Percentiles rank a stretch among this genome's conserved stretches.
Conservation (phyloP, 2,329 filamentous ascomycete species). For the Triangularia verruculosa region DNA sequence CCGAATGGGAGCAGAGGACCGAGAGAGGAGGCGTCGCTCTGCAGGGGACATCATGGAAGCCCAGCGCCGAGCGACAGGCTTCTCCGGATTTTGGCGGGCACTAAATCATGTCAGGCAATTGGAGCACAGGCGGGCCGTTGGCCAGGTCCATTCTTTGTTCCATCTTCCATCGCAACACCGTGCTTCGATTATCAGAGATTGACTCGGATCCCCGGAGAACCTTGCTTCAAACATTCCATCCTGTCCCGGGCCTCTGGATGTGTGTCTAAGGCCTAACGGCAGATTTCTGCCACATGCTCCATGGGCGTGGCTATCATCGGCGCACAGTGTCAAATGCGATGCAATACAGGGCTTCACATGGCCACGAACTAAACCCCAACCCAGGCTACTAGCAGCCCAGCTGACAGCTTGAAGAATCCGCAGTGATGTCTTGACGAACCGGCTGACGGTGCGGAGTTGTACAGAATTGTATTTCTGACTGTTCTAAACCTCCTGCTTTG, state of each 20-base stretch:
- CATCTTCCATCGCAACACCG: background rate
- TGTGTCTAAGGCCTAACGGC: background rate
- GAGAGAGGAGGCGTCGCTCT: background rate
- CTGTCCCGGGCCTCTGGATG: background rate
- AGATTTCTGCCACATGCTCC: background rate
- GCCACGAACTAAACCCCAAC: background rate
- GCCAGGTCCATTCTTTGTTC: conserved; percentile 1
- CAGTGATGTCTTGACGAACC: background rate
- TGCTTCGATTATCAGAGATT: background rate
- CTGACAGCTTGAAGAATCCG: background rate
- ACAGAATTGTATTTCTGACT: background rate
- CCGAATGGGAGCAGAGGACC: background rate
- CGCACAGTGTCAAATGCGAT: background rate
- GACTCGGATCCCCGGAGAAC: background rate
- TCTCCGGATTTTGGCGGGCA: conserved; percentile 14
- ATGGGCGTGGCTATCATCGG: background rate
- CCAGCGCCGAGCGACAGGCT: conserved; percentile 2
- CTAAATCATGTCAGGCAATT: background rate
- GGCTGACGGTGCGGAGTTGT: background rate
- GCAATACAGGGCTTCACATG: background rate
- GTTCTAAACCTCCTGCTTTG: background rate
- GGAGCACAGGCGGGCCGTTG: background rate
- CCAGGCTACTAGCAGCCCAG: background rate
- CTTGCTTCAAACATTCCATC: background rate
- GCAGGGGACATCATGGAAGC: background rate